These are phyloP conservation scores for Saturnispora besseyi DNA, from an alignment of 805 yeast species.

Conservation along the genomic window DNA sequence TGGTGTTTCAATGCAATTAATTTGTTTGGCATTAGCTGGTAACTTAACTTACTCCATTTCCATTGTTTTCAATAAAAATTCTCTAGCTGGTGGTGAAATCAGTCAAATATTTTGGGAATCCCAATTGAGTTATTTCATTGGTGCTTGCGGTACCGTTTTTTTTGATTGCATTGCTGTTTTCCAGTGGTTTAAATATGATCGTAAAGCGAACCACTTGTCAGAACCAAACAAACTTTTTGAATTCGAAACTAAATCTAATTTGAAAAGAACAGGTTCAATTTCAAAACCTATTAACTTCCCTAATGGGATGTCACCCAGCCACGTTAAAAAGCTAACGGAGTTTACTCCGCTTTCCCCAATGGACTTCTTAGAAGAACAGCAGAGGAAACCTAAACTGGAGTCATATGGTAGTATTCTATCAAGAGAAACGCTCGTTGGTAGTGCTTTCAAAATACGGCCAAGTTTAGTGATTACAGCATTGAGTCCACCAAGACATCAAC, in stretches of 20 bases:
- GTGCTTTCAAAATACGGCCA: neutral
- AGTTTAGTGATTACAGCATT: neutral
- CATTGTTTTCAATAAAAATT: conserved; percentile 34
- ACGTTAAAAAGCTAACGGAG: conserved; percentile 26
- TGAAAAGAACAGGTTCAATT: neutral
- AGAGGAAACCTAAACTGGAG: neutral
- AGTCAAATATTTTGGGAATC: conserved; percentile 33
- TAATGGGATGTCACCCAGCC: conserved; percentile 13
- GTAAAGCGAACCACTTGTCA: neutral
- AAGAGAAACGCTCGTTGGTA: neutral
- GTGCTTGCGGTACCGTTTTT: conserved; percentile 43
- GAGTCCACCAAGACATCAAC: neutral
- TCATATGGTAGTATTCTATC: neutral
- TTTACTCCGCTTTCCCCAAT: conserved; percentile 30
- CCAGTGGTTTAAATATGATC: conserved; percentile 33
- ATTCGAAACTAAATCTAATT: neutral
- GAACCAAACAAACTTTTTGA: neutral
- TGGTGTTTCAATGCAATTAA: conserved; percentile 42
- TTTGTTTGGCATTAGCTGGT: conserved; percentile 41
- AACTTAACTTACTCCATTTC: conserved; percentile 43
- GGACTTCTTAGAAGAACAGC: conserved; percentile 25
- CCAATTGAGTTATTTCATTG: conserved; percentile 36
- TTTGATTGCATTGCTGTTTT: conserved; percentile 38
- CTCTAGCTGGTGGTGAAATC: conserved; percentile 28
- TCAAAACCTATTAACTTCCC: conserved; percentile 2